A percentile compares a stretch with the other conserved stretches of the same genome.
Evolutionary conservation across 208 protist species (phyloP).

Genomic region (Trypanosoma rangeli): DNA sequence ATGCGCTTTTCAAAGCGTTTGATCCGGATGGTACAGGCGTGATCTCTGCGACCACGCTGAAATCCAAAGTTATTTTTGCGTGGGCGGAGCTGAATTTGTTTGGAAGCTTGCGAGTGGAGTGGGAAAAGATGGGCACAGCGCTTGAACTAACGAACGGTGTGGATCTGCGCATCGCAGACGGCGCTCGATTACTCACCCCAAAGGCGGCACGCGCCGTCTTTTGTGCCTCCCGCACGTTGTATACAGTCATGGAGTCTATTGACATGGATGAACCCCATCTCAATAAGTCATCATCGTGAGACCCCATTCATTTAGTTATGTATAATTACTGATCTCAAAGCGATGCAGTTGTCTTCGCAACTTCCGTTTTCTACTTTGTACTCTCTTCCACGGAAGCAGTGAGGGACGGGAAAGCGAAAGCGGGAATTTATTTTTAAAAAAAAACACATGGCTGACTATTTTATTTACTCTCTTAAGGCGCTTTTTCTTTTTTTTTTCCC

Average conservation of each 20-base stretch:
- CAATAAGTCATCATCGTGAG: conserved; percentile 1
- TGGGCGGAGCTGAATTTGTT: conserved; percentile 72
- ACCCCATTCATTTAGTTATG: background rate
- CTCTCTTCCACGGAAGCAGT: background rate
- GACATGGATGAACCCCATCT: conserved; percentile 52
- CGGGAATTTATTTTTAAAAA: no score
- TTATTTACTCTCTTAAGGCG: background rate
- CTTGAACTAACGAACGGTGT: conserved; percentile 36
- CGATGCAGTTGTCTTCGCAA: background rate
- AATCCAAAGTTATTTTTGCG: conserved; percentile 38
- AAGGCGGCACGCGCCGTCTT: conserved; percentile 45
- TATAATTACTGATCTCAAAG: background rate
- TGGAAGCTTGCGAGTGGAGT: conserved; percentile 65
- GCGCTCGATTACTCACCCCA: conserved; percentile 29
- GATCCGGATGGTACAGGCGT: conserved; percentile 41
- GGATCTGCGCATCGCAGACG: conserved; percentile 28
- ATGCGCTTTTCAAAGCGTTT: conserved; percentile 64
- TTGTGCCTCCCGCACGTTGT: conserved; percentile 40
- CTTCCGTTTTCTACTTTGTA: background rate
- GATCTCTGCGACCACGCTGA: conserved; percentile 52
- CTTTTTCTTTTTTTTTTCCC: background rate
- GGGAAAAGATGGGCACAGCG: conserved; percentile 52
- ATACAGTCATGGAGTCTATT: conserved; percentile 42
- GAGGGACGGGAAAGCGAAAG: background rate
- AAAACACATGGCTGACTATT: background rate